A percentile compares a stretch with the other conserved stretches of the same genome.
Conservation (phyloP, 768 basidiomycete genomes). For the Boletus coccyginus region DNA sequence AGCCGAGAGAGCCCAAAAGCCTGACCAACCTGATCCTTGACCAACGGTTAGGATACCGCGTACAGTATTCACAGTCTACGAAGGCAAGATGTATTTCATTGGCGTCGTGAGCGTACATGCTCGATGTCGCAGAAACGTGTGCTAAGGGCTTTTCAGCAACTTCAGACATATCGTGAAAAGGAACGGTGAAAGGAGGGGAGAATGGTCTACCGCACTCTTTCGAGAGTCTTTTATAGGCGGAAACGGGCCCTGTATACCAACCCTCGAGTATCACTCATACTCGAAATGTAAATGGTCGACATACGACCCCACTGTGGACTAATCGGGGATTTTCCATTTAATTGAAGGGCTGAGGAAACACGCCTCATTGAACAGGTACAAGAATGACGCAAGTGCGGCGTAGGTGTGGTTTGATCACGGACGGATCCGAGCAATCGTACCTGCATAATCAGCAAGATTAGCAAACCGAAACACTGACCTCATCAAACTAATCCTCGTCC, state of each 20-base stretch:
- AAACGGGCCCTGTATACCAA: not conserved
- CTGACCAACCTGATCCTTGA: conserved; percentile 47
- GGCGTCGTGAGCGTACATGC: conserved; percentile 7
- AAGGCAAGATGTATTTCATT: conserved; percentile 11
- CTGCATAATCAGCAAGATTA: conserved; percentile 13
- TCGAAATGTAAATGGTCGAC: conserved; percentile 6
- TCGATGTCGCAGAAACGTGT: conserved; percentile 21
- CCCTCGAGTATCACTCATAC: not conserved
- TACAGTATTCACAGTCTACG: conserved; percentile 34
- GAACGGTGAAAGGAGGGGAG: not conserved
- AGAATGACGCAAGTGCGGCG: not conserved
- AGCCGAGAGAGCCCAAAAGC: not conserved
- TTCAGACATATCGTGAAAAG: conserved; percentile 21
- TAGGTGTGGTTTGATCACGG: not conserved
- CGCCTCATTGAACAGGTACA: not conserved
- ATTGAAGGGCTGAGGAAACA: not conserved
- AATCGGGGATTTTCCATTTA: conserved; percentile 6
- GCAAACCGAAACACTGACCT: conserved; percentile 6
- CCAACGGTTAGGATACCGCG: conserved; percentile 50
- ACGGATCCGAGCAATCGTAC: not conserved
- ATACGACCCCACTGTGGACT: not conserved
- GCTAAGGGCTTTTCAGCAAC: conserved; percentile 11
- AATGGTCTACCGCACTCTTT: not conserved
- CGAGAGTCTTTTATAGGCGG: conserved; percentile 19
- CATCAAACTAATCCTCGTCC: not conserved